Conservation (phyloP, 2,329 filamentous ascomycete genomes). For the Scopulariopsis brevicaulis region DNA sequence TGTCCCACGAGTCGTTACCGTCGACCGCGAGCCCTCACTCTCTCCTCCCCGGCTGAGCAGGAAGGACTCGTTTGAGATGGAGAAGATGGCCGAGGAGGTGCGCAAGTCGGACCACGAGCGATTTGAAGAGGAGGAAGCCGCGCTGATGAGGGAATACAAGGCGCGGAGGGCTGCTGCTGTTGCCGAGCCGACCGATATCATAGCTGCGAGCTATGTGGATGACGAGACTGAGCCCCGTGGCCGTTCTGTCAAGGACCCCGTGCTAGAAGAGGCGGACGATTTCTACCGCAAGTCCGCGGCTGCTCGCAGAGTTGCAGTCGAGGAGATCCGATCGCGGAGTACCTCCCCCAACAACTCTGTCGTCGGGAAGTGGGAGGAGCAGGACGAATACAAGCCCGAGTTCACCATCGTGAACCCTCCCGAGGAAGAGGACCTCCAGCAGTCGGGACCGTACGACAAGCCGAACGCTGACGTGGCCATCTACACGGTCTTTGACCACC, state of each 20-base stretch:
- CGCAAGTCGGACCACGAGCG: conserved; percentile 12
- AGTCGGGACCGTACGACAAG: conserved; percentile 35
- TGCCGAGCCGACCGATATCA: conserved; percentile 30
- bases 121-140: conserved; percentile 26
- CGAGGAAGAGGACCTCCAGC: conserved; percentile 29
- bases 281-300: conserved; percentile 44
- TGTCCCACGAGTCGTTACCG: conserved; percentile 27
- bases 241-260: conserved; percentile 23
- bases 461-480: conserved; percentile 54
- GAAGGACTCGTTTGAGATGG: conserved; percentile 36
- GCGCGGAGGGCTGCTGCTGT: conserved; percentile 35
- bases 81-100: conserved; percentile 19
- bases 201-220: conserved; percentile 17
- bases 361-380: conserved; percentile 38
- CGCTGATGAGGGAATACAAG: conserved; percentile 30
- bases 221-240: conserved; percentile 27
- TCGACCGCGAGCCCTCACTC: conserved; percentile 29
- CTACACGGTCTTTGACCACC: conserved; percentile 42
- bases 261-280: conserved; percentile 46
- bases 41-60: conserved; percentile 30
- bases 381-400: conserved; percentile 16
- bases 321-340: conserved; percentile 41
- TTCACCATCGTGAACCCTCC: conserved; percentile 43
- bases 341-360: conserved; percentile 40
- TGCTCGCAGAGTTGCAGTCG: conserved; percentile 39